Percentiles rank a stretch among this genome's conserved stretches.
Conservation (phyloP, 768 basidiomycete species). For the Aureoboletus auriporus region DNA sequence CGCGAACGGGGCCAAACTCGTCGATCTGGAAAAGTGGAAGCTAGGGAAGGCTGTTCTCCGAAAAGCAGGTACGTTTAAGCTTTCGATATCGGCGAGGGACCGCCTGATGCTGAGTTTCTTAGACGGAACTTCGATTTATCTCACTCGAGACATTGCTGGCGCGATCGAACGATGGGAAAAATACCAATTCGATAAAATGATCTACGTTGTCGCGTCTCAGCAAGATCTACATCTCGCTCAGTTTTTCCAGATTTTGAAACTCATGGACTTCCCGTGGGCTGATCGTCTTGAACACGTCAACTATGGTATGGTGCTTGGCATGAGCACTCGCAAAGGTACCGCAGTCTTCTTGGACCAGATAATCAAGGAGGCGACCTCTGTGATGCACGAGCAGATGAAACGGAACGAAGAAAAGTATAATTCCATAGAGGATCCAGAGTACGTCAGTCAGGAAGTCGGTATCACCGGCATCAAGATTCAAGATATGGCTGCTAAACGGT, state of each 20-base stretch:
- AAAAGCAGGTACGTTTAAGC: conserved; percentile 60
- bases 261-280: conserved; percentile 91
- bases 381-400: conserved; percentile 97
- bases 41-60: conserved; percentile 86
- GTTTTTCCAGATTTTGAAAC: conserved; percentile 88
- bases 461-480: conserved; percentile 97
- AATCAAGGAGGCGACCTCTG: conserved; percentile 77
- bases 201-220: conserved; percentile 87
- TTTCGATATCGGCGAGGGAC: too few relatives aligned
- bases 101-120: background rate
- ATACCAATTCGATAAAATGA: conserved; percentile 89
- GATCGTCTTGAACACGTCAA: conserved; percentile 81
- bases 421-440: conserved; percentile 83
- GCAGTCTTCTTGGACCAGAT: conserved; percentile 95
- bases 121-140: conserved; percentile 94
- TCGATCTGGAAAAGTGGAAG: conserved; percentile 88
- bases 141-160: conserved; percentile 93
- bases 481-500: conserved; percentile 95
- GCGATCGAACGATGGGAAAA: conserved; percentile 90
- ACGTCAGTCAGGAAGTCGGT: conserved; percentile 76
- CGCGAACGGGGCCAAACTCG: conserved; percentile 75
- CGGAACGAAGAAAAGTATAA: conserved; percentile 92
- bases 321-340: conserved; percentile 92
- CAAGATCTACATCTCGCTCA: conserved; percentile 87
- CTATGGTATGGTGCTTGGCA: conserved; percentile 88